Evolutionary conservation across 2,329 filamentous ascomycete species (phyloP).

Genomic region (Curvularia sp.): DNA sequence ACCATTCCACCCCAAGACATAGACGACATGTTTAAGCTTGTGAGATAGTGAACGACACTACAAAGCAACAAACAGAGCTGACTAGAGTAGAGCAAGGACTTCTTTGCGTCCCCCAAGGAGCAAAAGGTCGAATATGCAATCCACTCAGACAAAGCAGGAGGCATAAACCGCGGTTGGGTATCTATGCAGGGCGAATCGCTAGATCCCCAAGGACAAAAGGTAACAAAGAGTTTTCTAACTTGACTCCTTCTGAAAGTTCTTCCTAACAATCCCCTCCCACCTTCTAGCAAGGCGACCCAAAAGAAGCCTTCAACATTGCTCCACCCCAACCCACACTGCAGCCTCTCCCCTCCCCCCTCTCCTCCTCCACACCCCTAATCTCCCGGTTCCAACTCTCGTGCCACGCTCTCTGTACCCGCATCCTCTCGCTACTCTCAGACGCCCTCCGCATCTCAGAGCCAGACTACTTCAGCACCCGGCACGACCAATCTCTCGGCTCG

Average conservation of each 20-base stretch:
- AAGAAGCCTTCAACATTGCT: constrained; percentile 89
- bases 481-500: constrained; percentile 60
- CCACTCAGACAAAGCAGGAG: constrained; percentile 61
- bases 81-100: constrained; percentile 66
- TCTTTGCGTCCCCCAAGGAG: constrained; percentile 73
- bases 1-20: constrained; percentile 73
- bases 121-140: constrained; percentile 81
- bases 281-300: constrained; percentile 73
- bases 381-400: constrained; percentile 73
- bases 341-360: constrained; percentile 72
- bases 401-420: constrained; percentile 72
- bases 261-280: neutral
- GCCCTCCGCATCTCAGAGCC: constrained; percentile 67
- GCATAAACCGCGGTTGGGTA: constrained; percentile 85
- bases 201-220: constrained; percentile 82
- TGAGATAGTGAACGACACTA: constrained; percentile 50
- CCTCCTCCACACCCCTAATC: constrained; percentile 66
- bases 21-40: constrained; percentile 75
- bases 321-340: constrained; percentile 73
- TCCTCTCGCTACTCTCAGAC: constrained; percentile 79
- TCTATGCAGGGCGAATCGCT: constrained; percentile 87
- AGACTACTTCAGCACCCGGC: constrained; percentile 68
- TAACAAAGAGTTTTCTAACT: constrained; percentile 52
- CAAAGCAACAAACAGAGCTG: neutral
- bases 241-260: too few relatives aligned